phyloP scores from a whole-genome alignment of 805 yeast genomes.

The Yamadazyma olivae region DNA sequence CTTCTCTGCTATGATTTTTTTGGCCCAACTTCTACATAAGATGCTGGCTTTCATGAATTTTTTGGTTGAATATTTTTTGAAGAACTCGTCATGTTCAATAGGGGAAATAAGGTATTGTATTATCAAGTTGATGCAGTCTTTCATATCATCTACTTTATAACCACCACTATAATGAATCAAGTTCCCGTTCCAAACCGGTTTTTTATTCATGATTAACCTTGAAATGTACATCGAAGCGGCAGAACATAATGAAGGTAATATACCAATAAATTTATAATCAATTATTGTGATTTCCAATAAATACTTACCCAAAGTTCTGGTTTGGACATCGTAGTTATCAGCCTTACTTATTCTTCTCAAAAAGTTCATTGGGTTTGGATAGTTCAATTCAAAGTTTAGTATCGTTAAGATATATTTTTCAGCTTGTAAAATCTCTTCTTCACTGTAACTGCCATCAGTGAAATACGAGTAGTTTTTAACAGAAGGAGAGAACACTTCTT shows the following conservation, averaged over 20 bases:
- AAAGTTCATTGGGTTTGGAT: slow-evolving; percentile 89
- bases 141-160: slow-evolving; percentile 67
- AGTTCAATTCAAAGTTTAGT: slow-evolving; percentile 70
- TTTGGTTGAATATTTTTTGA: slow-evolving; percentile 87
- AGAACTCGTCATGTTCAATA: slow-evolving; percentile 86
- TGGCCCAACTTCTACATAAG: slow-evolving; percentile 81
- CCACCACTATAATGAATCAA: slow-evolving; percentile 92
- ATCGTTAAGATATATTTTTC: slow-evolving; percentile 75
- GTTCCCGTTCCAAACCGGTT: slow-evolving; percentile 78
- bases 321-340: slow-evolving; percentile 80
- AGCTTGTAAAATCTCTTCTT: slow-evolving; percentile 77
- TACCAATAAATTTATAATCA: slow-evolving; percentile 70
- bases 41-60: slow-evolving; percentile 84
- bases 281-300: slow-evolving; percentile 73
- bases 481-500: slow-evolving; percentile 87
- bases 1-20: slow-evolving; percentile 49
- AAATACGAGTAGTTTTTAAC: slow-evolving; percentile 82
- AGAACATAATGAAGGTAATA: slow-evolving; percentile 74
- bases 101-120: slow-evolving; percentile 77
- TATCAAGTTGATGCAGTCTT: slow-evolving; percentile 69
- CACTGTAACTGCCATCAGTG: slow-evolving; percentile 81
- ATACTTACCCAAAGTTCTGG: slow-evolving; percentile 83
- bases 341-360: slow-evolving; percentile 86
- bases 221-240: slow-evolving; percentile 87
- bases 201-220: slow-evolving; percentile 64